Evolutionary conservation across 371 early-diverging fungal species (phyloP), one percentile per base, ranked within the genome.

Genomic region (Choanephora cucurbitarum): DNA sequence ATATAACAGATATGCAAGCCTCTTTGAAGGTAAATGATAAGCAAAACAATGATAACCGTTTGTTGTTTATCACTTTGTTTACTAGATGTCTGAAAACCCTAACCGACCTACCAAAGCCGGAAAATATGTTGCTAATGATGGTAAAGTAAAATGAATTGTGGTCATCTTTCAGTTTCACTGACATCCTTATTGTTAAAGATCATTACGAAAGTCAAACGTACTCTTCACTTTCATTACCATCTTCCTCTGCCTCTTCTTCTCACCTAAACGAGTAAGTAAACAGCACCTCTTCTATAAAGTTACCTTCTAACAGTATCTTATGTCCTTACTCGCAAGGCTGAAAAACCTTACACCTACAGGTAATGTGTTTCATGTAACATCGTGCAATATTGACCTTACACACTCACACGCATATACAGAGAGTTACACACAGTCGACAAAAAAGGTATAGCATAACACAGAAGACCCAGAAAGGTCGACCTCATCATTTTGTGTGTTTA

Each of bases 41-140:
- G 3, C n/a, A 17, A 34, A 45, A 37, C 18, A 31, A 43, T 7
- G n/a, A 28, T 28, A 28, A 5, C 28, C 7, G 3, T 28, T 28
- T 28, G 28, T 5, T 7, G 28, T 7, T 28, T 5, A 28, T 28
- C n/a, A 7, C 28, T 28, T 28, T 28, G 28, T 5, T 28, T 28
- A 7, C 7, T 28, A 28, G 64, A 14, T 70, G 5, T 45, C 57
- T 32, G 63, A 58, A 33, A 70, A 70, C 52, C 67, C 71, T n/a
- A 70, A 70, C 52, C 46, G 61, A 43, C 71, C 71, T 1, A 49
- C 31, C 14, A 18, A 31, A 32, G 37, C 10, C 11, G 11, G 37
- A 37, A 37, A 37, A 37, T 37, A 37, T 37, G 2, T 2, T 14
- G 37, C 13, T 37, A 37, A 37, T 9, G 28, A 28, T 28, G 7